These are phyloP conservation scores for Colletotrichum eremochloae DNA, from an alignment of 2,329 filamentous ascomycete genomes.

Conservation along the genomic window DNA sequence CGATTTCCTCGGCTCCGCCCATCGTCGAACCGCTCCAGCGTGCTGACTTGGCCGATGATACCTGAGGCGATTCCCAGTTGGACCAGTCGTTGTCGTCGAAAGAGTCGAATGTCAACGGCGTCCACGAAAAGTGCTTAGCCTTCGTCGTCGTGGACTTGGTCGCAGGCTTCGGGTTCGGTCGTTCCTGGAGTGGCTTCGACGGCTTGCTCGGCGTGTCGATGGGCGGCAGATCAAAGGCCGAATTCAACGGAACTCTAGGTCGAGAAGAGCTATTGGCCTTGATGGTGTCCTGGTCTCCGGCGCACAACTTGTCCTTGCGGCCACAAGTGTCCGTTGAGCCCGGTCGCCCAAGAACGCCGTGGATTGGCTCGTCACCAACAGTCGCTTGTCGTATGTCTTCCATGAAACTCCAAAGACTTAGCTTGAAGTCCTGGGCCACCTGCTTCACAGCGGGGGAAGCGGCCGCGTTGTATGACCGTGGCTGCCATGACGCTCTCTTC, in stretches of 20 bases:
- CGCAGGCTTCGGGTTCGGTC: constrained; percentile 50
- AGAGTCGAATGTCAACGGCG: constrained; percentile 68
- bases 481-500: constrained; percentile 73
- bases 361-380: constrained; percentile 90
- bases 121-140: constrained; percentile 71
- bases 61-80: constrained; percentile 71
- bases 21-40: constrained; percentile 75
- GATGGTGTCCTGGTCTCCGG: constrained; percentile 62
- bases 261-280: constrained; percentile 57
- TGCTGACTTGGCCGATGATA: constrained; percentile 65
- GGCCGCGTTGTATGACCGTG: constrained; percentile 60
- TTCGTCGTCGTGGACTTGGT: constrained; percentile 53
- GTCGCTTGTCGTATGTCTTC: constrained; percentile 96
- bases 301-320: constrained; percentile 36
- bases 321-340: constrained; percentile 28
- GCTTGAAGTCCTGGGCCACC: constrained; percentile 88
- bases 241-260: constrained; percentile 54
- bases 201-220: constrained; percentile 51
- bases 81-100: constrained; percentile 74
- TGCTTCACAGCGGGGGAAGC: constrained; percentile 70
- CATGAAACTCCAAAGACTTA: constrained; percentile 93
- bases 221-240: constrained; percentile 55
- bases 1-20: constrained; percentile 58
- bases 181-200: constrained; percentile 46
- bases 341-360: constrained; percentile 56